Base-by-base conservation (phyloP, 352 stramenopile genomes). In the Phytopythium helicoides region DNA sequence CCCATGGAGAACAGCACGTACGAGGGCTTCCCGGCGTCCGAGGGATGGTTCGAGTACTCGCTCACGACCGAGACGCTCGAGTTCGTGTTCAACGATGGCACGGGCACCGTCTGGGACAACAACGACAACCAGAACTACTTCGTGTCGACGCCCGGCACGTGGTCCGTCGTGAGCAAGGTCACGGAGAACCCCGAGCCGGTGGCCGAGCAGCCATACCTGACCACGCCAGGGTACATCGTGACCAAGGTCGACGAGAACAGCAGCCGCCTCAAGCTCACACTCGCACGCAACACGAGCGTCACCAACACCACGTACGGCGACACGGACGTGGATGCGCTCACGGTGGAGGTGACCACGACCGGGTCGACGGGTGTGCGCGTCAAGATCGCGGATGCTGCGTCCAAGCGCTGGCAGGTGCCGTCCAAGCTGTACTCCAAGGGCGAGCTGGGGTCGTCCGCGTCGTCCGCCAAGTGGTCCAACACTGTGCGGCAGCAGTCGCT, bases 371-470 rank as follows among this genome's bases (percentile, higher is more conserved):
- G 45, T 18, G 58, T 84, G 10, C 73, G 67, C 8, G 61, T 81
- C 49, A 81, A 81, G 55, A 84, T 81, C 55, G 58, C 59, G 8
- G 73, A 81, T 31, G 28, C 45, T 11, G 45, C 28, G 28, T 31
- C 33, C 58, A 79, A 79, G 62, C 73, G 73, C 12, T 84, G 73
- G 73, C 67, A 84, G 37, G 70, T 84, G 12, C 69, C 73, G 2
- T 51, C 18, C 23, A 63, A 39, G 12, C 45, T 84, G 14, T 80
- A 71, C 45, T 45, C 69, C 11, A 52, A 71, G 34, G 69, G 62
- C 26, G 56, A 53, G 0, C 59, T 75, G 0, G 47, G 67, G 4
- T 21, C 36, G 36, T n/a, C 36, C 4, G 41, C 19, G n/a, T 36
- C 45, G 45, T 51, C 25, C 28, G 19, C 28, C 45, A 40, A 51